Conservation (phyloP, 2,329 filamentous ascomycete genomes). For the Ceratocystis smalleyi region DNA sequence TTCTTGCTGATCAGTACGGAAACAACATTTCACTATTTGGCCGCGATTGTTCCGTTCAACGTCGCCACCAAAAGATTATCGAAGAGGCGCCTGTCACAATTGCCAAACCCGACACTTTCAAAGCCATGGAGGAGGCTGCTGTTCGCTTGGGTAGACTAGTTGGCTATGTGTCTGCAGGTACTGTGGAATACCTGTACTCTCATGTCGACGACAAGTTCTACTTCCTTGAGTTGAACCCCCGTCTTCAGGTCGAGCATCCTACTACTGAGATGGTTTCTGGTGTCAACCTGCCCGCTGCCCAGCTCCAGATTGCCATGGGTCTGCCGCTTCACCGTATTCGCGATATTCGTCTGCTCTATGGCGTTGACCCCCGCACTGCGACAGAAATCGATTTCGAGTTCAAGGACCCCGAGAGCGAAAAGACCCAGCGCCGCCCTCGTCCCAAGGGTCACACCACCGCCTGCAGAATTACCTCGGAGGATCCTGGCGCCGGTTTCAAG, state of each 20-base stretch:
- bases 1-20: conserved; percentile 95
- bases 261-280: conserved; percentile 99
- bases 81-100: conserved; percentile 97
- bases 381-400: conserved; percentile 96
- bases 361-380: conserved; percentile 73
- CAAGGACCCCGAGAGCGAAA: conserved; percentile 64
- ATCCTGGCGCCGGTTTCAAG: conserved; percentile 98
- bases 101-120: conserved; percentile 76
- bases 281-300: conserved; percentile 89
- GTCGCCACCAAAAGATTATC: conserved; percentile 98
- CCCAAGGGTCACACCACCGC: conserved; percentile 96
- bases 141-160: conserved; percentile 87
- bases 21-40: conserved; percentile 99
- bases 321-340: conserved; percentile 86
- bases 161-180: conserved; percentile 96
- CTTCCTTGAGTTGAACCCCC: conserved; percentile 95
- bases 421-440: conserved; percentile 74
- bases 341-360: conserved; percentile 91
- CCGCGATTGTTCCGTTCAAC: conserved; percentile 95
- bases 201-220: conserved; percentile 98
- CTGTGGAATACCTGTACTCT: conserved; percentile 97
- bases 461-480: conserved; percentile 97
- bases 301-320: conserved; percentile 98
- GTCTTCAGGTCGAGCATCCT: conserved; percentile 98
- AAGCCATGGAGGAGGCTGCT: conserved; percentile 89